Evolutionary conservation across 148 eudicot genomes (phyloP).

Genomic region (Cornus controversa): DNA sequence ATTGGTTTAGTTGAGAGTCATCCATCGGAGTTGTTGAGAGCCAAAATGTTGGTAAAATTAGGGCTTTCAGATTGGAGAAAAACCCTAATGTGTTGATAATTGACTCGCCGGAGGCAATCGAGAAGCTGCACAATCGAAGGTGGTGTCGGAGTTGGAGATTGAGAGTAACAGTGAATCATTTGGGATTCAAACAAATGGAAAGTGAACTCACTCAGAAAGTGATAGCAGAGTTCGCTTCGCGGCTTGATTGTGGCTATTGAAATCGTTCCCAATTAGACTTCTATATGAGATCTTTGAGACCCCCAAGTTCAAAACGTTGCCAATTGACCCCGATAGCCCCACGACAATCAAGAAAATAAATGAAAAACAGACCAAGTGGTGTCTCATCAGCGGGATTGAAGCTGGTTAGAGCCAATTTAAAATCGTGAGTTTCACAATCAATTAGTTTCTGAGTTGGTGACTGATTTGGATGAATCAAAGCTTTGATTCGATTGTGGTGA

Average conservation of each 20-base stretch:
- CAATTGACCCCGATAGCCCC: not conserved
- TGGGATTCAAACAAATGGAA: not conserved
- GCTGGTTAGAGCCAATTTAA: not conserved
- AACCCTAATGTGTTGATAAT: too few relatives aligned
- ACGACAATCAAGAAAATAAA: not conserved
- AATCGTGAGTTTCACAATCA: too few relatives aligned
- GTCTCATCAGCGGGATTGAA: constrained; percentile 4
- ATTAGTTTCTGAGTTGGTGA: too few relatives aligned
- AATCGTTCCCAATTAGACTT: constrained; percentile 12
- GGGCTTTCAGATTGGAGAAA: too few relatives aligned
- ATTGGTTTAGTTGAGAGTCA: too few relatives aligned
- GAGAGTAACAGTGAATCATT: too few relatives aligned
- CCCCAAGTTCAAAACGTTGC: not conserved
- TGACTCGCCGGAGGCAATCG: too few relatives aligned
- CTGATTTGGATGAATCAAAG: not conserved
- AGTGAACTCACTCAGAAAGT: constrained; percentile 15
- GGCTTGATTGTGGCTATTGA: not conserved
- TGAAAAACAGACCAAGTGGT: not conserved
- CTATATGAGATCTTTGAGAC: not conserved
- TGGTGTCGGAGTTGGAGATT: too few relatives aligned
- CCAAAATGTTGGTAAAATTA: too few relatives aligned
- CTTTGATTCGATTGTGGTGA: not conserved
- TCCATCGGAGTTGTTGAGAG: too few relatives aligned
- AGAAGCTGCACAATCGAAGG: too few relatives aligned
- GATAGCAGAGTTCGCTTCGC: constrained; percentile 22